Evolutionary conservation across 495 filamentous ascomycete genomes (phyloP).

Genomic region (Trichoderma gamsii): DNA sequence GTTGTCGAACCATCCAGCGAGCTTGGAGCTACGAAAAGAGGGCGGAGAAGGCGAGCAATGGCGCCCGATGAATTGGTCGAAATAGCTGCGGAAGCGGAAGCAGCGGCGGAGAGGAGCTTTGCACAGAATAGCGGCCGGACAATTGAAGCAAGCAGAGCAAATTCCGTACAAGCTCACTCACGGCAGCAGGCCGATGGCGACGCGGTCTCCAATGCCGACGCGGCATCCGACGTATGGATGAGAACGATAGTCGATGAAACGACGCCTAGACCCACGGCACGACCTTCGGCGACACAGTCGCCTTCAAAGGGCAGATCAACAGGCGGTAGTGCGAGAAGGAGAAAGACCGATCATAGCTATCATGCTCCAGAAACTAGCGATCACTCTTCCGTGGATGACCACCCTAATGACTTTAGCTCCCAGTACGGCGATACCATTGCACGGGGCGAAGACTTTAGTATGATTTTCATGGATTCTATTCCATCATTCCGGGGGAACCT

Average conservation of each 20-base stretch:
- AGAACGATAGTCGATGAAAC: conserved; percentile 24
- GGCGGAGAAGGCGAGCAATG: conserved; percentile 25
- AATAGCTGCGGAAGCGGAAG: conserved; percentile 17
- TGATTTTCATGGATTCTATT: conserved; percentile 42
- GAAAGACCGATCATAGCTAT: background rate
- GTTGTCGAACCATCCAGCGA: conserved; percentile 4
- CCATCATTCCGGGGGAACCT: conserved; percentile 32
- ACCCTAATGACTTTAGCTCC: background rate
- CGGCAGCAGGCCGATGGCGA: conserved; percentile 1
- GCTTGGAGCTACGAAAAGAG: conserved; percentile 22
- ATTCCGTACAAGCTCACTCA: background rate
- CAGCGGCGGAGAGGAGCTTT: background rate
- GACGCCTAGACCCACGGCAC: conserved; percentile 20
- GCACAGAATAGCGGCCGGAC: background rate
- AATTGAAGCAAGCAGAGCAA: background rate
- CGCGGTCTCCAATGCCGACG: conserved; percentile 7
- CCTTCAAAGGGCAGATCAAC: background rate
- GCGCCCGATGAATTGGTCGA: conserved; percentile 20
- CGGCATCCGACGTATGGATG: conserved; percentile 34
- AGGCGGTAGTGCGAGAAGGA: background rate
- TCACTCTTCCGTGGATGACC: background rate
- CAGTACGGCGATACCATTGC: conserved; percentile 36
- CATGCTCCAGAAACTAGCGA: conserved; percentile 10
- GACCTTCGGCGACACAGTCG: conserved; percentile 20
- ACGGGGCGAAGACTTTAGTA: conserved; percentile 44